Base-by-base conservation (phyloP, 2,329 filamentous ascomycete genomes). In the Claviceps humidiphila region DNA sequence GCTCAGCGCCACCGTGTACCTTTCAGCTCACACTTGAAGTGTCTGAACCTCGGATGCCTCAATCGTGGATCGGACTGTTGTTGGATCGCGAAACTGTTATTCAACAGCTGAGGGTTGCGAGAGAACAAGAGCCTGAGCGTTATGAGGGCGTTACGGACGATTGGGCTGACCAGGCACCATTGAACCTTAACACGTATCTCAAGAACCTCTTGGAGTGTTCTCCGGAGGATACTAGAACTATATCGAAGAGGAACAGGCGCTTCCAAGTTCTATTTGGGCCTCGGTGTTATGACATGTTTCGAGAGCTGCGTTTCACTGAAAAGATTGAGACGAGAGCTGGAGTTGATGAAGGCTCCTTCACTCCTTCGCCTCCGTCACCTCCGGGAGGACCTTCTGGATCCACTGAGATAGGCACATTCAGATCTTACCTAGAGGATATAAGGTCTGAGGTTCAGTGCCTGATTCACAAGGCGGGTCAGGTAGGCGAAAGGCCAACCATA, bases 181-280 rank as follows among this genome's bases (percentile, higher is more conserved):
- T 59, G 6, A 76, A 75, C 11, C 62, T 81, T 3, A 71, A 73
- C 52, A 72, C 71, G 6, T 81, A 80, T 49, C 62, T 80, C 3
- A 71, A 69, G 37, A 76, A 81, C 53, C 65, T 75, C 5, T 65
- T 75, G 3, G 67, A 71, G 24, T 62, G 63, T 1, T 61, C 63
- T 2, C 63, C 63, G 1, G 64, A 66, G 39, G 65, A 67, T 8
- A 61, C 61, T 0, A 65, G 73, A 45, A 74, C 66, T 49, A 78
- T 81, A 39, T 76, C 76, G 2, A 75, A 74, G 51, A 66, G 77
- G 1, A 81, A 81, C 57, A 80, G 80, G 60, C 71, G 74, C 14
- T 81, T 80, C 51, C 65, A 66, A 26, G 72, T 79, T 2, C 67
- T 77, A 6, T 80, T 81, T 53, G 74, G 76, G 0, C 67, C 68